phyloP scores from a whole-genome alignment of 2,329 filamentous ascomycete genomes.

The Hypoxylon sp. region DNA sequence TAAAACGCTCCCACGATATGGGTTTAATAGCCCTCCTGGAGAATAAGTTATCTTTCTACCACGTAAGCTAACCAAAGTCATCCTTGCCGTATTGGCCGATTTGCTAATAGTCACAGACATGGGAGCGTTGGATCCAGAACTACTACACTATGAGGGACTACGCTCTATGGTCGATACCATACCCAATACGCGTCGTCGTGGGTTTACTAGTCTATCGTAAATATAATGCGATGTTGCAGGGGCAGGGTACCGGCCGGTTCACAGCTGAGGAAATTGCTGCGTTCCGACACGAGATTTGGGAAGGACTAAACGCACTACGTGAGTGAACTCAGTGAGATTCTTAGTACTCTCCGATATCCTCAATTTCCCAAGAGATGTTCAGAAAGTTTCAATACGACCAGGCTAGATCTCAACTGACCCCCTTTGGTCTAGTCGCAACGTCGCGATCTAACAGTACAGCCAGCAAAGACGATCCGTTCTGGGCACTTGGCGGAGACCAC shows the following conservation, averaged over 20 bases:
- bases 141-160: slow-evolving; percentile 70
- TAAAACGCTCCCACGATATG: slow-evolving; percentile 62
- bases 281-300: slow-evolving; percentile 67
- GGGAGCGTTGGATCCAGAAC: slow-evolving; percentile 71
- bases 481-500: slow-evolving; percentile 65
- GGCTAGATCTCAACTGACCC: background rate
- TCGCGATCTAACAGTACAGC: slow-evolving; percentile 51
- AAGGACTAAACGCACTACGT: slow-evolving; percentile 62
- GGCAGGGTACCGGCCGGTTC: slow-evolving; percentile 68
- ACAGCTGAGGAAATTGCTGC: slow-evolving; percentile 61
- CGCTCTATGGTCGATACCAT: slow-evolving; percentile 63
- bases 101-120: slow-evolving; percentile 49
- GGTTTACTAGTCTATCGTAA: slow-evolving; percentile 64
- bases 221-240: slow-evolving; percentile 60
- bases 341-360: background rate
- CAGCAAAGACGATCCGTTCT: slow-evolving; percentile 61
- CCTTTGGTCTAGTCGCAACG: slow-evolving; percentile 1
- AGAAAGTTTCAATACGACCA: background rate
- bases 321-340: slow-evolving; percentile 9
- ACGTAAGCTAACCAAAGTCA: slow-evolving; percentile 52
- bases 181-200: slow-evolving; percentile 63
- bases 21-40: slow-evolving; percentile 68
- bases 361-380: background rate
- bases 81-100: background rate
- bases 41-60: slow-evolving; percentile 71